Percentiles rank a stretch among this genome's conserved stretches.
These are phyloP conservation scores for Trichoderma atrobrunneum DNA, from an alignment of 2,329 filamentous ascomycete species.

Conservation along the genomic window DNA sequence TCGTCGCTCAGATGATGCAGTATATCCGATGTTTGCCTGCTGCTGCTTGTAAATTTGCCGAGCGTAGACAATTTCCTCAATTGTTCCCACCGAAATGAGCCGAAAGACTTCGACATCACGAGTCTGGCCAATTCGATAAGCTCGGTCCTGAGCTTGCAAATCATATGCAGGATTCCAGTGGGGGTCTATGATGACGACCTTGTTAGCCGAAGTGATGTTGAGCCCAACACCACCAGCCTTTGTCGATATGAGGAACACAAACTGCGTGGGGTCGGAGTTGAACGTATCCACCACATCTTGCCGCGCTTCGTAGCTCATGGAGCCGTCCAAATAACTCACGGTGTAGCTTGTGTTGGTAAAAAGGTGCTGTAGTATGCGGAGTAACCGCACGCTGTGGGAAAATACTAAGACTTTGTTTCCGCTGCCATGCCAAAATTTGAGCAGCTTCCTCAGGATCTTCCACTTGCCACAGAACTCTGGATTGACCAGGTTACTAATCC, in stretches of 20 bases:
- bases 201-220: conserved; percentile 97
- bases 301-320: conserved; percentile 78
- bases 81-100: conserved; percentile 83
- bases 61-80: conserved; percentile 96
- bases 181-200: conserved; percentile 94
- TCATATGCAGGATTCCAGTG: conserved; percentile 98
- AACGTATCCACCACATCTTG: conserved; percentile 83
- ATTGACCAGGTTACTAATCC: conserved; percentile 76
- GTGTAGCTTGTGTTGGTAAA: conserved; percentile 89
- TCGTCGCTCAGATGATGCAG: conserved; percentile 82
- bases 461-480: conserved; percentile 96
- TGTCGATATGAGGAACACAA: conserved; percentile 94
- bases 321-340: conserved; percentile 85
- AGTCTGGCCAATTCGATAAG: conserved; percentile 90
- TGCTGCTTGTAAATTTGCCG: conserved; percentile 99
- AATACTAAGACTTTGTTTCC: conserved; percentile 96
- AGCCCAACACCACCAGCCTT: conserved; percentile 89
- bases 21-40: conserved; percentile 96
- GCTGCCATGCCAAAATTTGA: conserved; percentile 85
- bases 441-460: conserved; percentile 81
- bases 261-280: conserved; percentile 81
- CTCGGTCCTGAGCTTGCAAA: conserved; percentile 91
- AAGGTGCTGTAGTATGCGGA: conserved; percentile 79
- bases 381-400: conserved; percentile 81
- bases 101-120: conserved; percentile 95